Conservation (phyloP, 1,284 basidiomycete species). For the Rhizoctonia solani region DNA sequence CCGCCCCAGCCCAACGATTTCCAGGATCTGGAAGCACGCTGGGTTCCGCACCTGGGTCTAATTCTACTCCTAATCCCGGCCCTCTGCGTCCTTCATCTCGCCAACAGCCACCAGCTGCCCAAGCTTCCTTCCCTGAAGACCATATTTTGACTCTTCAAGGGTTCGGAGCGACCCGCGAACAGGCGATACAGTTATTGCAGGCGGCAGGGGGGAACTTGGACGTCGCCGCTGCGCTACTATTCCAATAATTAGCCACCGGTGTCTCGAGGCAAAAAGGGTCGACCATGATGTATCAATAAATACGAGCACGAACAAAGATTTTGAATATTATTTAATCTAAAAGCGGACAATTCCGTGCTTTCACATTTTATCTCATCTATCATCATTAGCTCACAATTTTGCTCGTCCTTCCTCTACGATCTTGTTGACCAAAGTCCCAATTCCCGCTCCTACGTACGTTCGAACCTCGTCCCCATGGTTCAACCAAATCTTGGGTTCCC, state of each 20-base stretch:
- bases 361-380: constrained; percentile 1
- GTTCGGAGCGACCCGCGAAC: constrained; percentile 73
- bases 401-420: constrained; percentile 64
- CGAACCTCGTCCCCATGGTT: constrained; percentile 75
- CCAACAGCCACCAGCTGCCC: constrained; percentile 16
- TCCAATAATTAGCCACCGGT: no score
- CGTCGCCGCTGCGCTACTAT: constrained; percentile 84
- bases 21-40: constrained; percentile 8
- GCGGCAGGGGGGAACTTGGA: constrained; percentile 87
- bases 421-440: constrained; percentile 74
- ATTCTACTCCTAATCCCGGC: neutral
- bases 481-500: constrained; percentile 69
- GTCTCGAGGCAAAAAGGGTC: no score
- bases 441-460: constrained; percentile 65
- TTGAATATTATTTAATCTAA: no score
- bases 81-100: no score
- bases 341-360: neutral
- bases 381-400: constrained; percentile 5
- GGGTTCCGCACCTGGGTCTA: constrained; percentile 1
- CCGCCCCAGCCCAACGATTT: constrained; percentile 2
- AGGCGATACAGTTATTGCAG: constrained; percentile 76
- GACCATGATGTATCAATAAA: neutral
- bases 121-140: constrained; percentile 58
- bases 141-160: constrained; percentile 64
- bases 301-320: no score